Evolutionary conservation across 352 stramenopile genomes (phyloP).

Genomic region (Phytopythium chamaehyphon): DNA sequence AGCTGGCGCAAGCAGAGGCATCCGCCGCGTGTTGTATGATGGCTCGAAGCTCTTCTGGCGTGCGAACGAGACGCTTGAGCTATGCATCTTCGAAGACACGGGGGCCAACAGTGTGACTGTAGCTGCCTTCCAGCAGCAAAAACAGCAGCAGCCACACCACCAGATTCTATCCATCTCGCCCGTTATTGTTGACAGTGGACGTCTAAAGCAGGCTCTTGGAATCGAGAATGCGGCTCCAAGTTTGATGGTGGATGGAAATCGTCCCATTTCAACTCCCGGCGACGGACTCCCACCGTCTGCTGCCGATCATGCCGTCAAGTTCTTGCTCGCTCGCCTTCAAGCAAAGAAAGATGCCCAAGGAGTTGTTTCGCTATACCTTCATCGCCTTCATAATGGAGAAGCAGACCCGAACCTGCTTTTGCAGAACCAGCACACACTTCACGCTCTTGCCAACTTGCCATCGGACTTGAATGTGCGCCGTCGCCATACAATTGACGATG

Average conservation of each 20-base stretch:
- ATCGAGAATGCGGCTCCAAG: neutral
- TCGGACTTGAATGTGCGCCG: constrained; percentile 55
- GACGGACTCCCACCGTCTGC: constrained; percentile 2
- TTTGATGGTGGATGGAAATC: neutral
- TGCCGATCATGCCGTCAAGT: constrained; percentile 55
- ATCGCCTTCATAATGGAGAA: constrained; percentile 68
- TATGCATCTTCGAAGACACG: constrained; percentile 80
- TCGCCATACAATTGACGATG: constrained; percentile 78
- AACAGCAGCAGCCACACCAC: constrained; percentile 8
- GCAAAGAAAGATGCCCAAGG: constrained; percentile 44
- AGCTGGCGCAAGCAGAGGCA: constrained; percentile 7
- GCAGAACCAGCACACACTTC: constrained; percentile 7
- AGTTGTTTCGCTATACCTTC: constrained; percentile 46
- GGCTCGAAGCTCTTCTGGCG: constrained; percentile 86
- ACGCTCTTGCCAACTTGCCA: constrained; percentile 14
- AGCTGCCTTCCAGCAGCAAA: constrained; percentile 49
- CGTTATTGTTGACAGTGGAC: constrained; percentile 53
- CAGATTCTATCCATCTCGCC: constrained; percentile 29
- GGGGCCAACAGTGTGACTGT: constrained; percentile 66
- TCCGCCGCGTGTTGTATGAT: constrained; percentile 74
- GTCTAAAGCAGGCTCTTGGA: constrained; percentile 25
- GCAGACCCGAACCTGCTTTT: constrained; percentile 46
- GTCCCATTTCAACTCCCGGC: neutral
- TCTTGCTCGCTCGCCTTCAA: constrained; percentile 68
- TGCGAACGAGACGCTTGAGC: constrained; percentile 82